A percentile compares a stretch with the other conserved stretches of the same genome.
These are phyloP conservation scores for Botrytis elliptica DNA, from an alignment of 2,329 filamentous ascomycete species.

Conservation along the genomic window DNA sequence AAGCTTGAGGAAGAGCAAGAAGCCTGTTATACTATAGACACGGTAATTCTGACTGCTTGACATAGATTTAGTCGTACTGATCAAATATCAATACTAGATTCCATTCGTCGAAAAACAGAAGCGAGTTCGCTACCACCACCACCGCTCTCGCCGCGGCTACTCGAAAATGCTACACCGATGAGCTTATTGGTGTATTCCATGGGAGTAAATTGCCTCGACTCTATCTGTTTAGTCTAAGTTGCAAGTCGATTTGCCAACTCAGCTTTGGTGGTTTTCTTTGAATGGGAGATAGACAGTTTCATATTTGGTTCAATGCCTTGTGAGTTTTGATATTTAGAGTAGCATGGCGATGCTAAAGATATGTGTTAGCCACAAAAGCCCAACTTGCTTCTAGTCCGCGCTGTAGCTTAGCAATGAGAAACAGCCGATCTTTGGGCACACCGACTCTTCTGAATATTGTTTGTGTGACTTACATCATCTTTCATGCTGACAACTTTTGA, in stretches of 20 bases:
- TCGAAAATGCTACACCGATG: neutral
- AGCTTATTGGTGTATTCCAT: neutral
- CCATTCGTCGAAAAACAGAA: neutral
- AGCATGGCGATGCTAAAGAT: no score
- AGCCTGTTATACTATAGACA: neutral
- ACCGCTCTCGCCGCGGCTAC: neutral
- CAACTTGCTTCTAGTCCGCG: neutral
- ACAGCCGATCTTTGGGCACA: neutral
- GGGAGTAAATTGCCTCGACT: neutral
- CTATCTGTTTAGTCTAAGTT: neutral
- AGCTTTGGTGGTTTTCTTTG: fast-evolving
- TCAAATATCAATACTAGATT: neutral
- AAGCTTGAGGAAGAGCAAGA: neutral
- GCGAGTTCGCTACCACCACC: neutral
- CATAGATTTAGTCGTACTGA: neutral
- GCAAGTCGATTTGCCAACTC: neutral
- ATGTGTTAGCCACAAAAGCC: neutral
- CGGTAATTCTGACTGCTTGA: neutral
- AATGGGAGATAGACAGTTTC: fast-evolving
- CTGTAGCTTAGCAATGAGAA: neutral
- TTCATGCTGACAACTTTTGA: no score
- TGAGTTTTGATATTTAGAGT: neutral
- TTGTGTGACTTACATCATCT: neutral
- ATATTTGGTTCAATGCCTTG: neutral
- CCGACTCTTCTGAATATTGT: neutral